Percentiles rank a stretch among this genome's conserved stretches.
Evolutionary conservation across 2,329 filamentous ascomycete genomes (phyloP).

Genomic region (Ceratocystis ficicola): DNA sequence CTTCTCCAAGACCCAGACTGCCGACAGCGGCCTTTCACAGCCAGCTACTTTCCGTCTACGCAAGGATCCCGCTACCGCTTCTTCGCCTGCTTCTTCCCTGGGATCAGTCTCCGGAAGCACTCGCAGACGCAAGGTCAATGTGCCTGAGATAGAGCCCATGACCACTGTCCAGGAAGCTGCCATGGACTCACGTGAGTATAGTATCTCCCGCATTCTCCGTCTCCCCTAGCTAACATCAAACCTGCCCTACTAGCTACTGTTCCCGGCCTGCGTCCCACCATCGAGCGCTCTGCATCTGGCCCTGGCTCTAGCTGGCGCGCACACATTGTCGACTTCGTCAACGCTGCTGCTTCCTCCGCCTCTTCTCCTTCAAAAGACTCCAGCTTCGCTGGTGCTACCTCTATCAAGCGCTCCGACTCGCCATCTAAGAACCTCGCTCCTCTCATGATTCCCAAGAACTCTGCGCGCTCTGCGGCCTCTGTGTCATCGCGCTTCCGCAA

Average conservation of each 20-base stretch:
- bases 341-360: constrained; percentile 1
- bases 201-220: neutral
- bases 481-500: constrained; percentile 19
- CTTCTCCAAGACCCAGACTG: constrained; percentile 31
- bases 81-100: constrained; percentile 35
- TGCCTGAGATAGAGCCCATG: constrained; percentile 54
- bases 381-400: neutral
- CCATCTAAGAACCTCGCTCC: constrained; percentile 16
- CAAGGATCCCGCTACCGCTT: constrained; percentile 38
- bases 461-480: constrained; percentile 6
- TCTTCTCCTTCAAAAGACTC: neutral
- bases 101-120: constrained; percentile 34
- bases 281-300: constrained; percentile 49
- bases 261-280: constrained; percentile 50
- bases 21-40: constrained; percentile 27
- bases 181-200: constrained; percentile 56
- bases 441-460: constrained; percentile 18
- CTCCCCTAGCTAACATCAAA: constrained; percentile 4
- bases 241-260: constrained; percentile 44
- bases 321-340: constrained; percentile 18
- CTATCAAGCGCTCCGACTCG: constrained; percentile 14
- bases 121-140: constrained; percentile 50
- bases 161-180: constrained; percentile 54
- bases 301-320: constrained; percentile 2
- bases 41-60: constrained; percentile 37